Evolutionary conservation across 2,329 filamentous ascomycete species (phyloP).

Genomic region (Boeremia lycopersici): DNA sequence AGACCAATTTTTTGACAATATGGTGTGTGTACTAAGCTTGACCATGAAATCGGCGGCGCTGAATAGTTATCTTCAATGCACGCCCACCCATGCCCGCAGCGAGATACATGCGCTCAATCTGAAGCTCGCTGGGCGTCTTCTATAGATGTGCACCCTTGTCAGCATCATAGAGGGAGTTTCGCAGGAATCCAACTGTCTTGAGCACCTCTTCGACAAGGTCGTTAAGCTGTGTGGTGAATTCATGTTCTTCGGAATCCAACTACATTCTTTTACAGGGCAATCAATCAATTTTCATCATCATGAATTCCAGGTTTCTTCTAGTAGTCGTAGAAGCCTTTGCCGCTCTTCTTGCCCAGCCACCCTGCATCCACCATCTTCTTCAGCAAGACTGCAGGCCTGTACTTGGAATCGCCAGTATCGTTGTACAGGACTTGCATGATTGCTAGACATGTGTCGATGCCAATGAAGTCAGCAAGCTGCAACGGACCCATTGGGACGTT

Average conservation of each 20-base stretch:
- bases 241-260: too few relatives aligned
- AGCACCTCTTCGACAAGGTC: too few relatives aligned
- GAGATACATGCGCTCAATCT: too few relatives aligned
- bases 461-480: conserved; percentile 94
- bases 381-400: conserved; percentile 84
- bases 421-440: conserved; percentile 96
- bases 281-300: too few relatives aligned
- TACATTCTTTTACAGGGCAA: too few relatives aligned
- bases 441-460: conserved; percentile 90
- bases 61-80: background rate
- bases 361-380: conserved; percentile 97
- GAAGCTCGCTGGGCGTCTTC: too few relatives aligned
- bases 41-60: background rate
- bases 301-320: conserved; percentile 40
- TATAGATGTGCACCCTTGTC: too few relatives aligned
- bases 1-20: background rate
- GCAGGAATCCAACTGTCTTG: too few relatives aligned
- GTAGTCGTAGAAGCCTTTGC: conserved; percentile 95
- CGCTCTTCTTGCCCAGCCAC: conserved; percentile 96
- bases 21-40: background rate
- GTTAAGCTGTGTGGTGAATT: too few relatives aligned
- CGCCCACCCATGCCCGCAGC: too few relatives aligned
- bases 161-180: too few relatives aligned
- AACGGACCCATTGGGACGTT: conserved; percentile 98
- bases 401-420: conserved; percentile 95